Evolutionary conservation across 1,139 yeast species (phyloP).

Genomic region (Pichia sp.): DNA sequence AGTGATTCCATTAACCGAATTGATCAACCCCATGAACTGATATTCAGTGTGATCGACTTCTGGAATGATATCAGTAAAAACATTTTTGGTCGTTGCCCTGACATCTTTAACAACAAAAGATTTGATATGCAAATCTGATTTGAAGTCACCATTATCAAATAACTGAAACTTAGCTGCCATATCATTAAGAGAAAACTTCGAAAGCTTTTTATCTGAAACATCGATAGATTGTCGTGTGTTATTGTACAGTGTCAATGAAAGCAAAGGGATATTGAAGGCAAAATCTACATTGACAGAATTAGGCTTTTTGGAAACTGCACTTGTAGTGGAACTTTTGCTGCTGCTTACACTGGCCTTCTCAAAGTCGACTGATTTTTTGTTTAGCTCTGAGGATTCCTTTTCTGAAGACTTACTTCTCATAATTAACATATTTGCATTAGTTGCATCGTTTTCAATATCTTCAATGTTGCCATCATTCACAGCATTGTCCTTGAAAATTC

Average conservation of each 20-base stretch:
- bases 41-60: constrained; percentile 55
- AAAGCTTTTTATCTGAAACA: constrained; percentile 45
- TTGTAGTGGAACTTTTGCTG: background rate
- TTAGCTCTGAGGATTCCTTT: constrained; percentile 14
- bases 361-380: background rate
- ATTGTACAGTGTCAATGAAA: constrained; percentile 63
- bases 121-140: constrained; percentile 58
- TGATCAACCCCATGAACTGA: constrained; percentile 62
- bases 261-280: constrained; percentile 53
- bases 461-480: constrained; percentile 37
- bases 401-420: constrained; percentile 20
- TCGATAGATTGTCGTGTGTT: constrained; percentile 42
- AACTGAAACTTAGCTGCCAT: constrained; percentile 49
- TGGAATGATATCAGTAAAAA: constrained; percentile 79
- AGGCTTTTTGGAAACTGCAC: background rate
- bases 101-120: constrained; percentile 79
- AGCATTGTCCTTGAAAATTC: constrained; percentile 47
- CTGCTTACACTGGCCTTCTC: background rate
- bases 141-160: constrained; percentile 52
- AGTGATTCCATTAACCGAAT: constrained; percentile 36
- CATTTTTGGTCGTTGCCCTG: constrained; percentile 56
- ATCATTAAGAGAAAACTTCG: constrained; percentile 61
- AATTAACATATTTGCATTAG: constrained; percentile 41
- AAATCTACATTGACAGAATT: constrained; percentile 36
- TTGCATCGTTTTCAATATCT: constrained; percentile 64